A percentile compares a stretch with the other conserved stretches of the same genome.
phyloP scores from a whole-genome alignment of 139 green algal genomes.

The Picochlorum sp. region DNA sequence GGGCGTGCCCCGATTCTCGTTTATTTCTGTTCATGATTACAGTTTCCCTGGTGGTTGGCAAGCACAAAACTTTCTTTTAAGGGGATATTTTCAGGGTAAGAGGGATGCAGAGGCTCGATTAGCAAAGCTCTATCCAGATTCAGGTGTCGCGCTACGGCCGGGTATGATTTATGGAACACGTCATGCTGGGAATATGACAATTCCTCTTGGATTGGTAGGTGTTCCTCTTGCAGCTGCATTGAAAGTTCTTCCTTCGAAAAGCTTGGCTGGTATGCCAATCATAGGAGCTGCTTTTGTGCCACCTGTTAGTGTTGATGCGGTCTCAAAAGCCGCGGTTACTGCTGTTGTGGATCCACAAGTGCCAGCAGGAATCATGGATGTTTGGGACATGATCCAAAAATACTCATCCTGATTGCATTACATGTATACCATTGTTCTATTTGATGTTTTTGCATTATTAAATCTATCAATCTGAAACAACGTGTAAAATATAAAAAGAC shows the following conservation, averaged over 20 bases:
- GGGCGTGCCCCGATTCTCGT: constrained; percentile 66
- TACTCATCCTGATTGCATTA: constrained; percentile 10
- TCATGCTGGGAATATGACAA: constrained; percentile 23
- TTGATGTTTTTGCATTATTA: too few relatives aligned
- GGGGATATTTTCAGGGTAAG: constrained; percentile 77
- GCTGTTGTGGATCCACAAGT: constrained; percentile 65
- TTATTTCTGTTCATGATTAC: constrained; percentile 76
- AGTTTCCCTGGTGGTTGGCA: constrained; percentile 45
- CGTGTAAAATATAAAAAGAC: too few relatives aligned
- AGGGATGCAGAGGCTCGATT: constrained; percentile 60
- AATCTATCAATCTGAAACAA: too few relatives aligned
- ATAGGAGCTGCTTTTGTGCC: constrained; percentile 58
- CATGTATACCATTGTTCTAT: not conserved
- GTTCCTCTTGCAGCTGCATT: constrained; percentile 27
- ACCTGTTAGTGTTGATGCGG: constrained; percentile 52
- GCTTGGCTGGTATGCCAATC: constrained; percentile 54
- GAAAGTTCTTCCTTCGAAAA: constrained; percentile 35
- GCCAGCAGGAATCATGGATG: constrained; percentile 57
- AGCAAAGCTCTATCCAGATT: constrained; percentile 35
- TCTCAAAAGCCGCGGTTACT: constrained; percentile 66
- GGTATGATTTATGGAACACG: constrained; percentile 74
- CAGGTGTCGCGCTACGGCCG: constrained; percentile 63
- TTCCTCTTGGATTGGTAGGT: constrained; percentile 55
- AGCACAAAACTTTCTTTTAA: constrained; percentile 34
- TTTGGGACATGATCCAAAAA: constrained; percentile 54